phyloP scores from a whole-genome alignment of 2,329 filamentous ascomycete species.

The Penicillium griseofulvum region DNA sequence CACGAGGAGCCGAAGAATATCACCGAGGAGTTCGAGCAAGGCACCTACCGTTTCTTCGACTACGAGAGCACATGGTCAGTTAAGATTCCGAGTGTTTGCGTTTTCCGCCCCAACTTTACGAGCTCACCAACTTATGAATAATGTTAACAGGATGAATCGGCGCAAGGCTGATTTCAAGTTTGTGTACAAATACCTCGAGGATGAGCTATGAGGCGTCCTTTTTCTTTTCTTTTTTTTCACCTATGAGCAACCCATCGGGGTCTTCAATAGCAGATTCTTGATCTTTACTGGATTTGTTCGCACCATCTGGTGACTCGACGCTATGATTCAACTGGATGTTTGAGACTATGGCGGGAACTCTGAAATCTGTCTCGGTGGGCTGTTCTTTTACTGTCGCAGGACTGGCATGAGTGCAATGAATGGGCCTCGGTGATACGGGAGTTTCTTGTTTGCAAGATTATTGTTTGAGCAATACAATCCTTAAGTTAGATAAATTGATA shows the following conservation, averaged over 20 bases:
- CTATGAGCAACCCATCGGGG: constrained; percentile 12
- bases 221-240: neutral
- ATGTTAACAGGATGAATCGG: constrained; percentile 81
- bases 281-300: constrained; percentile 3
- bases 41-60: constrained; percentile 98
- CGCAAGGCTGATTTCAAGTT: constrained; percentile 98
- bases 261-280: constrained; percentile 1
- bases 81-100: constrained; percentile 3
- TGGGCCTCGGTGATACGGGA: constrained; percentile 30
- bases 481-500: neutral
- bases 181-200: constrained; percentile 94
- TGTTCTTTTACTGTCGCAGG: constrained; percentile 15
- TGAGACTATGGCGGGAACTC: constrained; percentile 8
- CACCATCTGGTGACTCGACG: neutral
- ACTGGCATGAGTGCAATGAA: constrained; percentile 30
- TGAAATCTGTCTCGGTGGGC: constrained; percentile 10
- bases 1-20: constrained; percentile 99
- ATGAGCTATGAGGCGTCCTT: constrained; percentile 64
- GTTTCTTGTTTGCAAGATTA: constrained; percentile 23
- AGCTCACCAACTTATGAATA: constrained; percentile 13
- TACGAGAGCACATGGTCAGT: constrained; percentile 97
- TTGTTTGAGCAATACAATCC: constrained; percentile 3
- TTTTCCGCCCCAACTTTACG: neutral
- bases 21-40: constrained; percentile 97
- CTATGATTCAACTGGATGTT: constrained; percentile 9